Conservation (phyloP, 78 protist genomes). For the Emiliania huxleyi region DNA sequence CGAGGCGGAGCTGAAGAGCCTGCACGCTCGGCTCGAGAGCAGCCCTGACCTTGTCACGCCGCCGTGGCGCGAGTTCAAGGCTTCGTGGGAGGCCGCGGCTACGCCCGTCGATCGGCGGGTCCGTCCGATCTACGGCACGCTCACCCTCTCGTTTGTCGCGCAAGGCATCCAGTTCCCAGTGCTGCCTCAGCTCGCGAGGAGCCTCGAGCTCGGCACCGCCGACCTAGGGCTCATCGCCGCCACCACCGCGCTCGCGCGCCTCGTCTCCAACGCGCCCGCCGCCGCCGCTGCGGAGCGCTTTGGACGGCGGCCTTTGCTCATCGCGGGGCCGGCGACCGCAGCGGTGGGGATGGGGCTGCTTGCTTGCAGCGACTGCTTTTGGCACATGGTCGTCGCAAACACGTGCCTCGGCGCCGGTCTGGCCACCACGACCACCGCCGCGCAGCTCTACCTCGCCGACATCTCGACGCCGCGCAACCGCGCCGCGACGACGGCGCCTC, state of each 20-base stretch:
- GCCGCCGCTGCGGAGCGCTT: not conserved
- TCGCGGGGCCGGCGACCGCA: constrained; percentile 3
- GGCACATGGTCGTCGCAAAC: not conserved
- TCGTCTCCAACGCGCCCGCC: constrained; percentile 29
- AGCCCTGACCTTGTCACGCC: too few relatives aligned
- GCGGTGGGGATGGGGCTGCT: not conserved
- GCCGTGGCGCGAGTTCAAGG: not conserved
- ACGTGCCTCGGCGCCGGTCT: not conserved
- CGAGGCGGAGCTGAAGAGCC: too few relatives aligned
- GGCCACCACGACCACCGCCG: not conserved
- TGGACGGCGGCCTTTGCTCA: constrained; percentile 28
- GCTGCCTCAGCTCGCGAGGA: constrained; percentile 32
- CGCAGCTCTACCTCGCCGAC: constrained; percentile 24
- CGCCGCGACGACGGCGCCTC: constrained; percentile 37
- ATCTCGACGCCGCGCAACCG: constrained; percentile 28
- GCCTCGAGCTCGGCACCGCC: not conserved
- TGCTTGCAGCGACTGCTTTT: not conserved
- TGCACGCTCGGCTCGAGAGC: too few relatives aligned
- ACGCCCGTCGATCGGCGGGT: not conserved
- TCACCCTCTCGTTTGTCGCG: not conserved
- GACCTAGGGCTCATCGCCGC: not conserved
- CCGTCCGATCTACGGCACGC: not conserved
- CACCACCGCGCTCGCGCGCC: not conserved
- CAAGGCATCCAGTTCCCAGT: constrained; percentile 29
- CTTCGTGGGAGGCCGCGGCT: not conserved